These are phyloP conservation scores for Boletus subcaerulescens DNA, from an alignment of 768 basidiomycete species.

Conservation along the genomic window DNA sequence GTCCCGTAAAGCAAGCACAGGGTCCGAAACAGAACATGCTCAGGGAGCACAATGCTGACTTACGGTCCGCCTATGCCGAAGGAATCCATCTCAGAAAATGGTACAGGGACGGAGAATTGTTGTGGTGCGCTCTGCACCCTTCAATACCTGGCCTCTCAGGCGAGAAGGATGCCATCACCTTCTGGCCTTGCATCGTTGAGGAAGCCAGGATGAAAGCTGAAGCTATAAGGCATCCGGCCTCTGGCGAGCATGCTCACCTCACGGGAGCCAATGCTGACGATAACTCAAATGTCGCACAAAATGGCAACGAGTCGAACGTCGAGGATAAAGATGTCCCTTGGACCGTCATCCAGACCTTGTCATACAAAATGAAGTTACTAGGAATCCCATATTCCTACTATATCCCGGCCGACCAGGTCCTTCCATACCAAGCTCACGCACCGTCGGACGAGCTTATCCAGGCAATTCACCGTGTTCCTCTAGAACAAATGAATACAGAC, in stretches of 20 bases:
- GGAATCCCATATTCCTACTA: conserved; percentile 49
- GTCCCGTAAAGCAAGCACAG: conserved; percentile 30
- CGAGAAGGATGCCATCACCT: conserved; percentile 47
- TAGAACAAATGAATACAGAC: conserved; percentile 43
- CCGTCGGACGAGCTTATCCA: conserved; percentile 52
- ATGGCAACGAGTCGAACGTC: conserved; percentile 7
- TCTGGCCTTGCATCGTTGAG: conserved; percentile 74
- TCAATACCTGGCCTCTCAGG: conserved; percentile 44
- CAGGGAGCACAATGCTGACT: conserved; percentile 61
- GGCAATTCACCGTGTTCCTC: conserved; percentile 44
- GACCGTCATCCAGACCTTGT: conserved; percentile 55
- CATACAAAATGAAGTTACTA: conserved; percentile 69
- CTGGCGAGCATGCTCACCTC: background rate
- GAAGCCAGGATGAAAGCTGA: conserved; percentile 50
- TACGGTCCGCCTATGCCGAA: conserved; percentile 53
- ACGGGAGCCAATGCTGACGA: conserved; percentile 1
- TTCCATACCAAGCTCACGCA: conserved; percentile 73
- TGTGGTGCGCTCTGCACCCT: conserved; percentile 62
- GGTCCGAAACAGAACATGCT: conserved; percentile 50
- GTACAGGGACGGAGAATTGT: conserved; percentile 66
- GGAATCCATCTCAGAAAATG: conserved; percentile 51
- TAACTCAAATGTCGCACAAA: background rate
- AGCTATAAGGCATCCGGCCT: conserved; percentile 32
- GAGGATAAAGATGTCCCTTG: conserved; percentile 41
- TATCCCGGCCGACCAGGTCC: conserved; percentile 53